Evolutionary conservation across 305 asterid species (phyloP), one percentile per base, ranked within the genome.

Genomic region (Euphrasia arctica): DNA sequence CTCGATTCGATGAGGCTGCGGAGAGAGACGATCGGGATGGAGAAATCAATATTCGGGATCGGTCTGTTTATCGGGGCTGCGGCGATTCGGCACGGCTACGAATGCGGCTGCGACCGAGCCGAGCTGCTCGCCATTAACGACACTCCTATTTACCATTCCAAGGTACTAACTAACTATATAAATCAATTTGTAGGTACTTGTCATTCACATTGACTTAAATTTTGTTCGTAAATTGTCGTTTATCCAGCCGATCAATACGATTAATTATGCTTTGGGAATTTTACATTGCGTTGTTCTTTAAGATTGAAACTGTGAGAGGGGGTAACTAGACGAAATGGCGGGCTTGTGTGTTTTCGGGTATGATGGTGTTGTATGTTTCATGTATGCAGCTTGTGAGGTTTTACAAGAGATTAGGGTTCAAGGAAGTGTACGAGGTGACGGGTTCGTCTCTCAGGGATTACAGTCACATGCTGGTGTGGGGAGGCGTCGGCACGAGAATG

Each of bases 401-500:
- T 80, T 93, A 93, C 78, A 83, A 74, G 54, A 87, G 98, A 71
- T 66, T 92, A 65, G 97, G 98, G 62, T 93, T 93, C 82, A 72
- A 72, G 41, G 65, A 73, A 48, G 92, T 85, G 69, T 75, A 83
- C 45, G 95, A 93, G 74, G 97, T 93, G 58, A 74, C 22, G n/a
- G 97, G 98, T 18, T 85, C 87, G 13, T 84, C 95, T 0, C 4
- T 90, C 3, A 87, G 87, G 18, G 96, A 93, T 78, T 4, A 79
- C 28, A 73, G 77, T 13, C 91, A 93, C 79, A 87, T 83, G 97
- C 66, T 93, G 59, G 85, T 90, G 11, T 93, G 98, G 98, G 98
- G 97, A 54, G 98, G 98, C 9, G 82, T 87, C 29, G 98, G 98
- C 5, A 93, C 98, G 48, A 76, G 95, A 51, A 93, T 93, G 98